phyloP scores from a whole-genome alignment of 345 rosid genomes.

The Psidium guajava region DNA sequence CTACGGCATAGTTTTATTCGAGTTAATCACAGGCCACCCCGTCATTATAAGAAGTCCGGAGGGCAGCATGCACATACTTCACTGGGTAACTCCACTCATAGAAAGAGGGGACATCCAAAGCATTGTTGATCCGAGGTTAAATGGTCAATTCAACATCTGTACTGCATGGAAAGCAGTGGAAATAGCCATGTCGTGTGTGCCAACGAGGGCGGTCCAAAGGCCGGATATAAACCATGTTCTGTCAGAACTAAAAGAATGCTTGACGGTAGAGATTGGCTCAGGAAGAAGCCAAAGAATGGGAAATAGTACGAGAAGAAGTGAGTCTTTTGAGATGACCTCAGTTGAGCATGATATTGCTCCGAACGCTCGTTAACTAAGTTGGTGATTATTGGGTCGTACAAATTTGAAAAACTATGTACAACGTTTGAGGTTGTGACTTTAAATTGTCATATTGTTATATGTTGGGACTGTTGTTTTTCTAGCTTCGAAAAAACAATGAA shows the following conservation, averaged over 20 bases:
- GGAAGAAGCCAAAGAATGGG: neutral
- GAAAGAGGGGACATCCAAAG: constrained; percentile 19
- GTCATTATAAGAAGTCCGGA: constrained; percentile 4
- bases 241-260: too few relatives aligned
- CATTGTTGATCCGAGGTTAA: constrained; percentile 14
- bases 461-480: too few relatives aligned
- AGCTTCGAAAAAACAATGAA: too few relatives aligned
- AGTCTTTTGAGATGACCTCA: neutral
- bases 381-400: too few relatives aligned
- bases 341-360: neutral
- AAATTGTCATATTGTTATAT: too few relatives aligned
- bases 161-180: constrained; percentile 23
- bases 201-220: constrained; percentile 4
- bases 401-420: too few relatives aligned
- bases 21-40: constrained; percentile 20
- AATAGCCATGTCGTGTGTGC: constrained; percentile 16
- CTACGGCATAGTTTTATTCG: constrained; percentile 19
- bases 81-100: constrained; percentile 5
- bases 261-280: too few relatives aligned
- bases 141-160: constrained; percentile 1
- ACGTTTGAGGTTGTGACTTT: too few relatives aligned
- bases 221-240: constrained; percentile 4
- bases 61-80: constrained; percentile 2
- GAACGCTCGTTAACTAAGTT: neutral
- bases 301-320: neutral